Percentiles rank a stretch among this genome's conserved stretches.
Evolutionary conservation across 805 yeast species (phyloP).

Genomic region (Saccharomycopsis fermentans): DNA sequence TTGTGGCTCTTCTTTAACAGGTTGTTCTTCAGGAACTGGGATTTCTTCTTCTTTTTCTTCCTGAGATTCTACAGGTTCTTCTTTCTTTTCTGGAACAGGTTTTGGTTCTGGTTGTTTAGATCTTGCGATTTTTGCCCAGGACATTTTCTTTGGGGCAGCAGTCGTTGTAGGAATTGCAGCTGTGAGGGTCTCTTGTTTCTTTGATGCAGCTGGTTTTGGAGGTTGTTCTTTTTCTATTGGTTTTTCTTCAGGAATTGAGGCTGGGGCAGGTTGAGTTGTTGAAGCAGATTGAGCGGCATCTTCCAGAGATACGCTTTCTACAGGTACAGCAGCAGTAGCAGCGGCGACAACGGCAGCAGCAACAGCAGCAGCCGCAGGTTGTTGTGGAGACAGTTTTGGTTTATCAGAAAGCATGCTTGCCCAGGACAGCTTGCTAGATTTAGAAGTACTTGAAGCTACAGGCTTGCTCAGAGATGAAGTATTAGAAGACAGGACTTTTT

Average conservation of each 20-base stretch:
- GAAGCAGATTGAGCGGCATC: not conserved
- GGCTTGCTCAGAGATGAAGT: not conserved
- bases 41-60: constrained; percentile 6
- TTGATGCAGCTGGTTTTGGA: not conserved
- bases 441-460: not conserved
- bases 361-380: constrained; percentile 18
- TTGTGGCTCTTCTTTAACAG: constrained; percentile 1
- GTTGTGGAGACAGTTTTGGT: constrained; percentile 21
- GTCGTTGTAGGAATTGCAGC: constrained; percentile 22
- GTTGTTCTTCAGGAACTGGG: not conserved
- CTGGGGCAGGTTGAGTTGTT: not conserved
- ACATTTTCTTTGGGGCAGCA: constrained; percentile 18
- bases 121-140: constrained; percentile 28
- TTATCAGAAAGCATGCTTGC: constrained; percentile 22
- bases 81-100: constrained; percentile 9
- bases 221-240: constrained; percentile 5
- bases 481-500: not conserved
- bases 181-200: constrained; percentile 16
- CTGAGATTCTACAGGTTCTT: not conserved
- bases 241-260: not conserved
- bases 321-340: constrained; percentile 19
- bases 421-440: constrained; percentile 21
- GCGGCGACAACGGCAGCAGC: no score
- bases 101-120: constrained; percentile 16
- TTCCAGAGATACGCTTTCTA: constrained; percentile 14